phyloP scores from a whole-genome alignment of 1,284 basidiomycete species.

The Ustilago xerochloae region DNA sequence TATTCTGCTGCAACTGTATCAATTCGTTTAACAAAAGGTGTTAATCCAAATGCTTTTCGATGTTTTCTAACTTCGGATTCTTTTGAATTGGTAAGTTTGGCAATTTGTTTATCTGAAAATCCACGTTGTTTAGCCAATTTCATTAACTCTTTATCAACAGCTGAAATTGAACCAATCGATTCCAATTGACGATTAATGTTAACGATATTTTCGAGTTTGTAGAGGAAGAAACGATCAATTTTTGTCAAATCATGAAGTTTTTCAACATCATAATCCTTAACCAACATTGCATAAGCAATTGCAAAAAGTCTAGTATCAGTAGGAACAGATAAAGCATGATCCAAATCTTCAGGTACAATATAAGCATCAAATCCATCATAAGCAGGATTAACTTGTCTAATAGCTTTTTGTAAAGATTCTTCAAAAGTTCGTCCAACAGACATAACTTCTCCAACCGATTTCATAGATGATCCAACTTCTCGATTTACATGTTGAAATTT shows the following conservation, averaged over 20 bases:
- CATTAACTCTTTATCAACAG: constrained; percentile 71
- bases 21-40: constrained; percentile 98
- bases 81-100: constrained; percentile 75
- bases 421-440: constrained; percentile 99
- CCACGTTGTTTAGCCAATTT: constrained; percentile 70
- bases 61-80: constrained; percentile 84
- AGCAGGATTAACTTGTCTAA: constrained; percentile 94
- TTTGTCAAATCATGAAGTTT: constrained; percentile 91
- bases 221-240: constrained; percentile 97
- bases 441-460: constrained; percentile 99
- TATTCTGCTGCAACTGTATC: constrained; percentile 99
- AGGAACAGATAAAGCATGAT: constrained; percentile 77
- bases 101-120: constrained; percentile 93
- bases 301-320: constrained; percentile 96
- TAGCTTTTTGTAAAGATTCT: constrained; percentile 97
- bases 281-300: constrained; percentile 96
- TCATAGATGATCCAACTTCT: constrained; percentile 96
- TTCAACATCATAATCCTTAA: constrained; percentile 89
- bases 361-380: constrained; percentile 77
- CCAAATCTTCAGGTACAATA: constrained; percentile 83
- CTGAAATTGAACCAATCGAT: constrained; percentile 72
- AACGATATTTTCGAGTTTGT: constrained; percentile 98
- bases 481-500: constrained; percentile 97
- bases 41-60: constrained; percentile 87
- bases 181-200: constrained; percentile 63